These are phyloP conservation scores for Arabis alpina DNA, from an alignment of 345 rosid genomes.

Conservation along the genomic window DNA sequence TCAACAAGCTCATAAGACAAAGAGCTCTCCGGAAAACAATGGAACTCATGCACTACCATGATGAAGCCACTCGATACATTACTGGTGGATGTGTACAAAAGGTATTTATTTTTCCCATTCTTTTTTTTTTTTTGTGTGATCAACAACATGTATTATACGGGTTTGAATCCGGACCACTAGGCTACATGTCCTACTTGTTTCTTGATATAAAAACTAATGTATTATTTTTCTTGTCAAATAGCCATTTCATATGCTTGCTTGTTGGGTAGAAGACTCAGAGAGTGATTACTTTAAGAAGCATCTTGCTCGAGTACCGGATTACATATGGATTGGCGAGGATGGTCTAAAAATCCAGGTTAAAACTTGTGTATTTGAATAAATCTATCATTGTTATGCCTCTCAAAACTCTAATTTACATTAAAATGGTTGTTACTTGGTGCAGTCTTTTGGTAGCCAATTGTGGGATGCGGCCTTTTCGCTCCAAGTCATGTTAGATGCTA, in stretches of 20 bases:
- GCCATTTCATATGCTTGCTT: conserved; percentile 50
- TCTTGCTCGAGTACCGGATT: conserved; percentile 46
- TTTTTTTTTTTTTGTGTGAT: no score
- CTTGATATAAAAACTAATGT: no score
- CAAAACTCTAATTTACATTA: no score
- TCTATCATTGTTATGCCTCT: no score
- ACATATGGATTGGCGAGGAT: conserved; percentile 52
- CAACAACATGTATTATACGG: no score
- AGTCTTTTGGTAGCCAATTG: conserved; percentile 47
- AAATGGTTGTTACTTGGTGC: background rate
- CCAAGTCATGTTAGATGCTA: conserved; percentile 41
- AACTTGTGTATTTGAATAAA: background rate
- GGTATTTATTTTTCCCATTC: conserved; percentile 28
- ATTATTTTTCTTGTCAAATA: background rate
- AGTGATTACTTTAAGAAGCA: conserved; percentile 46
- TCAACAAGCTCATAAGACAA: conserved; percentile 45
- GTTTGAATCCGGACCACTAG: no score
- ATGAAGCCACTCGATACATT: conserved; percentile 50
- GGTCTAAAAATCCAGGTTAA: conserved; percentile 52
- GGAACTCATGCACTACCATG: conserved; percentile 53
- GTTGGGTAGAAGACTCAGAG: conserved; percentile 64
- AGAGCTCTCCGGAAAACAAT: conserved; percentile 47
- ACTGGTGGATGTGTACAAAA: conserved; percentile 51
- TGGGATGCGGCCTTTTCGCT: conserved; percentile 47
- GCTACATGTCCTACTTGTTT: no score